A percentile compares a stretch with the other conserved stretches of the same genome.
Evolutionary conservation across 2,329 filamentous ascomycete genomes (phyloP).

Genomic region (Penicillium occitanis): DNA sequence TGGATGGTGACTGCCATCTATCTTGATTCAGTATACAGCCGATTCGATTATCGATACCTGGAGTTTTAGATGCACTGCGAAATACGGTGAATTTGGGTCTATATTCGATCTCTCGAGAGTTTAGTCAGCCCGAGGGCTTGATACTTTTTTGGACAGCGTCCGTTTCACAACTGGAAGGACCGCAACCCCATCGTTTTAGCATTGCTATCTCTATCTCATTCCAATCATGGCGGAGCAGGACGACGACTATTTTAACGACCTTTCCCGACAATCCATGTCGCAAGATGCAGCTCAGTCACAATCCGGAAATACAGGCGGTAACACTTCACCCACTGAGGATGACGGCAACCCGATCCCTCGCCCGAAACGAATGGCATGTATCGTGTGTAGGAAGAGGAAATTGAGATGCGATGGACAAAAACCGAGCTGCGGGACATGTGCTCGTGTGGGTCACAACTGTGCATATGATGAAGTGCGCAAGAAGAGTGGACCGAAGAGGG

Average conservation of each 20-base stretch:
- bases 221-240: conserved; percentile 19
- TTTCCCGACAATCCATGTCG: conserved; percentile 46
- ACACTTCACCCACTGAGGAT: conserved; percentile 29
- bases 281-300: conserved; percentile 33
- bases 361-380: conserved; percentile 91
- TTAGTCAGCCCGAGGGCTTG: not conserved
- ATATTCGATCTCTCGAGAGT: not conserved
- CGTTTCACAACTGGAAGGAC: not conserved
- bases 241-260: conserved; percentile 59
- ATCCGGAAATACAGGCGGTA: conserved; percentile 13
- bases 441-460: conserved; percentile 80
- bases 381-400: conserved; percentile 90
- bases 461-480: conserved; percentile 88
- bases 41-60: not conserved
- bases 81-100: not conserved
- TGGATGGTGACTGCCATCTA: not conserved
- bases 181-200: not conserved
- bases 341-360: conserved; percentile 64
- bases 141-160: not conserved
- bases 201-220: not conserved
- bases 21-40: not conserved
- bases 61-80: not conserved
- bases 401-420: conserved; percentile 82
- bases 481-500: conserved; percentile 91
- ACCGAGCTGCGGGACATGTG: conserved; percentile 85